phyloP scores from a whole-genome alignment of 441 rosid genomes.

The Croton setiger region DNA sequence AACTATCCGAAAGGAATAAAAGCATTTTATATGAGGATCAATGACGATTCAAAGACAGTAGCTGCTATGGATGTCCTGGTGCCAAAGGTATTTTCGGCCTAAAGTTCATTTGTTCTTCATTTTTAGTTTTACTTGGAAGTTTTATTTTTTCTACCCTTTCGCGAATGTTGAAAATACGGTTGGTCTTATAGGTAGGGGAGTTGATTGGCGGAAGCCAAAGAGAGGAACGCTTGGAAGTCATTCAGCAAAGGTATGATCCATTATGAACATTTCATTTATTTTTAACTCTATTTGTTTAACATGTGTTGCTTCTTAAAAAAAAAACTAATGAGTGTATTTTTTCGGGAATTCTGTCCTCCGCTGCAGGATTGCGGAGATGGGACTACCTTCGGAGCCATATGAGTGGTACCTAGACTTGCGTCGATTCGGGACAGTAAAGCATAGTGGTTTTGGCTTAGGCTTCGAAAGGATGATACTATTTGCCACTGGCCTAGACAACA shows the following conservation, averaged over 20 bases:
- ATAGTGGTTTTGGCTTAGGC: slow-evolving; percentile 90
- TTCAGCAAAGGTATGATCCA: slow-evolving; percentile 45
- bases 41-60: slow-evolving; percentile 83
- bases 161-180: background rate
- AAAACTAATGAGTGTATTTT: background rate
- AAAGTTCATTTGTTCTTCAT: background rate
- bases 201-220: slow-evolving; percentile 86
- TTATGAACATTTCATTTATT: background rate
- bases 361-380: slow-evolving; percentile 60
- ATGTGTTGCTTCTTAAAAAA: no score
- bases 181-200: slow-evolving; percentile 56
- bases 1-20: slow-evolving; percentile 95
- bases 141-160: background rate
- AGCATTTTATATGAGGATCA: slow-evolving; percentile 95
- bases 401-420: slow-evolving; percentile 96
- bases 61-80: slow-evolving; percentile 99
- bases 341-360: background rate
- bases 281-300: background rate
- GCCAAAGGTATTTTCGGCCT: slow-evolving; percentile 56
- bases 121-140: background rate
- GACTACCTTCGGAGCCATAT: slow-evolving; percentile 74
- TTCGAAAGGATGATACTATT: slow-evolving; percentile 94
- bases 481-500: slow-evolving; percentile 91
- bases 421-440: slow-evolving; percentile 86
- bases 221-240: slow-evolving; percentile 59